phyloP scores from a whole-genome alignment of 202 grass and related monocot genomes.

The Zizania palustris region DNA sequence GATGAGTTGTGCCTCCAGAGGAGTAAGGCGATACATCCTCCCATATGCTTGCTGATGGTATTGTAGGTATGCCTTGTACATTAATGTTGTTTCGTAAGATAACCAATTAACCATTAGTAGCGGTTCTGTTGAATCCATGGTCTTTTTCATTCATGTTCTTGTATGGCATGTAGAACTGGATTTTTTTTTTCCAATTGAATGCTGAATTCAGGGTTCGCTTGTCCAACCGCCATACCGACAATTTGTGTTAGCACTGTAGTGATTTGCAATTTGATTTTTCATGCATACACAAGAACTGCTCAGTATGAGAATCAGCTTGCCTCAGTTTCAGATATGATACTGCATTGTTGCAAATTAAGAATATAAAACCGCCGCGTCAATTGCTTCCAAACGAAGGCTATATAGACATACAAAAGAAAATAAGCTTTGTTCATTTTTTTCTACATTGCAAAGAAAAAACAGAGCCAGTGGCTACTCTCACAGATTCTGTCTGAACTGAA shows the following conservation, averaged over 20 bases:
- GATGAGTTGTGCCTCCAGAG: conserved; percentile 9
- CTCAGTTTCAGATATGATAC: neutral
- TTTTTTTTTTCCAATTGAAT: neutral
- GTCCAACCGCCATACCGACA: neutral
- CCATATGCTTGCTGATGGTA: conserved; percentile 19
- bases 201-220: conserved; percentile 8
- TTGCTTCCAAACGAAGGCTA: neutral
- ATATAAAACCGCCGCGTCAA: neutral
- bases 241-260: neutral
- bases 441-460: neutral
- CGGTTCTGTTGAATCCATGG: conserved; percentile 13
- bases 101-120: conserved; percentile 32
- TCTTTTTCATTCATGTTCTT: conserved; percentile 19
- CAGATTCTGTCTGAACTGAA: neutral
- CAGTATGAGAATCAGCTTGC: neutral
- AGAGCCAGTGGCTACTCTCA: neutral
- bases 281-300: neutral
- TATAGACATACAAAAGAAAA: neutral
- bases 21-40: neutral
- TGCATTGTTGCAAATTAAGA: neutral
- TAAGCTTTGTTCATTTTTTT: neutral
- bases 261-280: neutral
- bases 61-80: conserved; percentile 37
- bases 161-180: conserved; percentile 8
- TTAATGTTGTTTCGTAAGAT: conserved; percentile 33